Percentiles rank a stretch among this genome's conserved stretches.
Evolutionary conservation across 2,329 filamentous ascomycete species (phyloP).

Genomic region (Conoideocrella luteorostrata): DNA sequence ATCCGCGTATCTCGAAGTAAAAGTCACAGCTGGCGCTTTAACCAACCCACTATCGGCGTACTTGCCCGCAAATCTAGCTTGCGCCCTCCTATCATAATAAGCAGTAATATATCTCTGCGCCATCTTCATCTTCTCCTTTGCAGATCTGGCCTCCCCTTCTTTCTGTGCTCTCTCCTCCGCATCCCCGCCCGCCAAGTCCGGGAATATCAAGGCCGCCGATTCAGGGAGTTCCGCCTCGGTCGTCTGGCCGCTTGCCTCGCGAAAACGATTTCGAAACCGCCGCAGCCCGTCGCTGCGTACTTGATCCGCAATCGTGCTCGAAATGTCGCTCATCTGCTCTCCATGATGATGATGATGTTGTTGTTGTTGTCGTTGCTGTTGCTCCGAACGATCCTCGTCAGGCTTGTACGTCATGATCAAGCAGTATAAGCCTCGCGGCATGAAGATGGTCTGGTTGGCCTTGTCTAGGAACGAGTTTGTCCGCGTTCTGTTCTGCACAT

Average conservation of each 20-base stretch:
- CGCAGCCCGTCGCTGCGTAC: background rate
- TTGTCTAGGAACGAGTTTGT: constrained; percentile 13
- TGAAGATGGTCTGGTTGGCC: constrained; percentile 12
- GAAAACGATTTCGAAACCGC: background rate
- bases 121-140: constrained; percentile 1
- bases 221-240: constrained; percentile 1
- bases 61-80: constrained; percentile 7
- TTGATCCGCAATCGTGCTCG: too few species aligned
- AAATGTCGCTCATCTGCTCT: too few species aligned
- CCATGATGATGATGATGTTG: too few species aligned
- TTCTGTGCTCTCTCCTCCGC: too few species aligned
- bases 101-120: constrained; percentile 2
- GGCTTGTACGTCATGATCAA: constrained; percentile 13
- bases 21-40: constrained; percentile 4
- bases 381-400: too few species aligned
- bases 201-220: background rate
- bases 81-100: constrained; percentile 6
- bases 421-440: constrained; percentile 13
- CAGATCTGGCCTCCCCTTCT: background rate
- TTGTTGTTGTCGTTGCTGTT: too few species aligned
- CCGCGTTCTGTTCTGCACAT: constrained; percentile 3
- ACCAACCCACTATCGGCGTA: constrained; percentile 2
- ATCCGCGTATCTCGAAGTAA: constrained; percentile 12
- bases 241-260: background rate
- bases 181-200: too few species aligned